Evolutionary conservation across 805 yeast species (phyloP).

Genomic region (Schwanniomyces sp.): DNA sequence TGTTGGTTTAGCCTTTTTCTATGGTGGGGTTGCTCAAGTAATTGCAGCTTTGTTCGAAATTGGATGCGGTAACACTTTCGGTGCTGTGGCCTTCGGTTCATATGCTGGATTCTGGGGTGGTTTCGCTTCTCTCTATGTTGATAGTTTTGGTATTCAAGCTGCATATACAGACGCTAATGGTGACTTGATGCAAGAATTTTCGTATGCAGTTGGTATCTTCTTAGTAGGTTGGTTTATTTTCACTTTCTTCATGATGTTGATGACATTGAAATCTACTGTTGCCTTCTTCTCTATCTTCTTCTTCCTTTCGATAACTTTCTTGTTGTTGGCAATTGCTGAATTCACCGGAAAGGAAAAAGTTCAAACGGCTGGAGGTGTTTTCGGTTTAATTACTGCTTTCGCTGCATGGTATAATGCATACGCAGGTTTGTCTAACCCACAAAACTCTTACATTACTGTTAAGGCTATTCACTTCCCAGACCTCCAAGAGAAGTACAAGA

Average conservation of each 20-base stretch:
- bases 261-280: conserved; percentile 44
- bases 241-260: conserved; percentile 40
- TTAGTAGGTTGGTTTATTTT: conserved; percentile 45
- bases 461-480: conserved; percentile 54
- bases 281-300: conserved; percentile 43
- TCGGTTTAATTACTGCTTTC: conserved; percentile 42
- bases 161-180: conserved; percentile 28
- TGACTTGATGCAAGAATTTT: conserved; percentile 14
- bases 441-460: conserved; percentile 59
- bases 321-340: conserved; percentile 40
- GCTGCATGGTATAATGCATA: conserved; percentile 47
- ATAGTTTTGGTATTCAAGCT: conserved; percentile 34
- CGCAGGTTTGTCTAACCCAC: conserved; percentile 53
- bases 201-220: conserved; percentile 38
- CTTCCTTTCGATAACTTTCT: conserved; percentile 40
- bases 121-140: conserved; percentile 58
- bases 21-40: conserved; percentile 72
- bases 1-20: conserved; percentile 65
- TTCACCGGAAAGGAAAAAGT: conserved; percentile 26
- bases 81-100: conserved; percentile 61
- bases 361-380: conserved; percentile 43
- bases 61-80: conserved; percentile 74
- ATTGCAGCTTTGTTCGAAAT: conserved; percentile 77
- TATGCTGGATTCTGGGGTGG: conserved; percentile 79
- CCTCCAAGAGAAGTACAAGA: conserved; percentile 6